Evolutionary conservation across 192 early-diverging fungal genomes (phyloP), one percentile per base, ranked within the genome.

Genomic region (Paraglomus brasilianum): DNA sequence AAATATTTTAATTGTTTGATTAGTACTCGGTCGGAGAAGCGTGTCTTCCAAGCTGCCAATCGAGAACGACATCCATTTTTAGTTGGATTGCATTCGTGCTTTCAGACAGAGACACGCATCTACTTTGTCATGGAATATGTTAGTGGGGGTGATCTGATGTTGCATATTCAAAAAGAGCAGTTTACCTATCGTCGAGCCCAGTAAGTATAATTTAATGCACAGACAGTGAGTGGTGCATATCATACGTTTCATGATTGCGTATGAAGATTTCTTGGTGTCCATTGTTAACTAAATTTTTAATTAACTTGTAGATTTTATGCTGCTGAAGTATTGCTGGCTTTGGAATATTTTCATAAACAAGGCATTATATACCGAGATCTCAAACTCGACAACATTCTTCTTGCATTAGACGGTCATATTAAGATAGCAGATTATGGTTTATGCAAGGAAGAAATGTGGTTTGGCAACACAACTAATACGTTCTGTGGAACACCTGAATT

Each of bases 121-220:
- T 99, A 96, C 78, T 98, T 98, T 78, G 95, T 97, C 10, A 97
- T 96, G 93, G 97, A 98, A 71, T 98, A 95, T 80, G 93, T 97
- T 44, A 87, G 86, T 24, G 97, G 97, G 69, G 97, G 97, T 53
- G 97, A 99, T 78, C 76, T 99, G 76, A 98, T 99, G 95, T 93
- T 95, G 86, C 96, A 98, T 75, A 95, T 99, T 61, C 96, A 98
- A 74, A 88, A 90, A 66, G 83, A 87, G 61, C 91, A 91, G 58
- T 98, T 99, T 71, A 88, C 93, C 50, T 93, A 95, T 77, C 82
- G 91, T 45, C 84, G 92, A 61, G 95, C 97, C 45, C 94, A 94
- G 79, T 79, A 79, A 65, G 78, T 36, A 19, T 36, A 11, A 22
- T 19, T 47, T 2, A 41, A 14, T 24, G 8, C 36, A 42, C 15